phyloP scores from a whole-genome alignment of 108 stramenopile genomes.

The Schizochytrium sp. region DNA sequence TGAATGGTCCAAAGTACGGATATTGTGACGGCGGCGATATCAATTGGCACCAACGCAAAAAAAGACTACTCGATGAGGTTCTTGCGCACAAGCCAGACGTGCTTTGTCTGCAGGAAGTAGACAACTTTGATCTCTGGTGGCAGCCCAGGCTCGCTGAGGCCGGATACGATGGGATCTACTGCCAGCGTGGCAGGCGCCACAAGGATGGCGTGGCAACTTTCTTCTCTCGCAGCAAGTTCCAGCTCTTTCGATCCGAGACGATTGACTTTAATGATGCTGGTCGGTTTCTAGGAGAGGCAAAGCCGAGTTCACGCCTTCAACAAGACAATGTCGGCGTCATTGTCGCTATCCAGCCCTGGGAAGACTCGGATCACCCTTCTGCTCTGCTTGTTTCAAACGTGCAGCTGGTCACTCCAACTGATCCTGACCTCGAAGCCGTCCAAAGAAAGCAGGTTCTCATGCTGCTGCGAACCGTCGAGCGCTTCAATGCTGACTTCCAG shows the following conservation, averaged over 20 bases:
- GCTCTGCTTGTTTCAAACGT: conserved; percentile 29
- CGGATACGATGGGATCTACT: conserved; percentile 41
- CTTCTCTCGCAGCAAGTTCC: background rate
- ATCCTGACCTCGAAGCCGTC: conserved; percentile 16
- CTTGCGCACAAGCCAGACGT: conserved; percentile 27
- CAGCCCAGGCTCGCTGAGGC: conserved; percentile 32
- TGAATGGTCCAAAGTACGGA: background rate
- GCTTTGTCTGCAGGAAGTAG: conserved; percentile 44
- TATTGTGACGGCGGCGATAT: background rate
- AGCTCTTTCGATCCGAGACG: background rate
- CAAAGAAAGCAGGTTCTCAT: conserved; percentile 33
- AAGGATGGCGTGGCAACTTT: background rate
- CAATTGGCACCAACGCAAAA: background rate
- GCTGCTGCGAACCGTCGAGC: conserved; percentile 29
- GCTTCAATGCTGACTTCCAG: conserved; percentile 42
- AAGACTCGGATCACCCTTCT: conserved; percentile 23
- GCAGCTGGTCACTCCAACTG: conserved; percentile 21
- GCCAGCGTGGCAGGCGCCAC: conserved; percentile 30
- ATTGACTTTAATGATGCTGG: background rate
- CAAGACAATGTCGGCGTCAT: conserved; percentile 35
- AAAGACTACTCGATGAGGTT: background rate
- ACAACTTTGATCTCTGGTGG: conserved; percentile 44
- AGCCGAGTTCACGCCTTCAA: background rate
- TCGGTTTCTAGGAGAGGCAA: background rate
- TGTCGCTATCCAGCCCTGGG: conserved; percentile 32